Evolutionary conservation across 2,329 filamentous ascomycete genomes (phyloP), one percentile per base, ranked within the genome.

Genomic region (Pezicula radicicola): DNA sequence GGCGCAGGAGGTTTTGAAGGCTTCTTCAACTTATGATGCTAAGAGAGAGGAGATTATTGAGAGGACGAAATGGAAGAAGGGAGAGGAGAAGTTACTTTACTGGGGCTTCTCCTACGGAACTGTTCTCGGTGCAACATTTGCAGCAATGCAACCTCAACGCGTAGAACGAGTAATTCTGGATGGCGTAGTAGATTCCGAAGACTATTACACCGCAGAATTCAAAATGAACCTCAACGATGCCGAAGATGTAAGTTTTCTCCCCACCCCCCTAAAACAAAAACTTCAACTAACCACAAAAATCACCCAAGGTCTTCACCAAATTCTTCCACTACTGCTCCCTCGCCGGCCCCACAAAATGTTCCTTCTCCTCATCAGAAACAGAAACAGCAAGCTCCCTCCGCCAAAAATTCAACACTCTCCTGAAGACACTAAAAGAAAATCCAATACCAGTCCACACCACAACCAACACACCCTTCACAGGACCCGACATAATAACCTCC

Each of bases 91-190:
- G 15, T 15, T 43, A 27, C 41, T 43, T 56, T 80, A 78, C 57
- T 72, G 74, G 63, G 75, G 77, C 0, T 69, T 77, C 40, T 77
- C 74, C 4, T 80, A 79, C 52, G 72, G 72, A 6, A 72, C 70
- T 2, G 57, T 70, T 13, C 60, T 74, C 8, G 72, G 71, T 1
- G 69, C 69, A 37, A 71, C 68, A 2, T 74, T 75, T 49, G 72
- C 72, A 6, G 68, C 69, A 3, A 67, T 74, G 65, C 72, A 68
- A 52, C 73, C 73, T 2, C 61, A 62, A 2, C 62, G 67, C n/a
- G 62, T 77, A 13, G 72, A 69, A 0, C 67, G 73, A 8, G 54
- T 77, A 25, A 60, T 76, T 16, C 40, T 58, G 13, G 54, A 60
- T 41, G 59, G 58, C 2, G 53, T 58, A 15, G 45, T 58, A 9